Base-by-base conservation (phyloP, 2,329 filamentous ascomycete genomes). In the Diplodia intermedia region DNA sequence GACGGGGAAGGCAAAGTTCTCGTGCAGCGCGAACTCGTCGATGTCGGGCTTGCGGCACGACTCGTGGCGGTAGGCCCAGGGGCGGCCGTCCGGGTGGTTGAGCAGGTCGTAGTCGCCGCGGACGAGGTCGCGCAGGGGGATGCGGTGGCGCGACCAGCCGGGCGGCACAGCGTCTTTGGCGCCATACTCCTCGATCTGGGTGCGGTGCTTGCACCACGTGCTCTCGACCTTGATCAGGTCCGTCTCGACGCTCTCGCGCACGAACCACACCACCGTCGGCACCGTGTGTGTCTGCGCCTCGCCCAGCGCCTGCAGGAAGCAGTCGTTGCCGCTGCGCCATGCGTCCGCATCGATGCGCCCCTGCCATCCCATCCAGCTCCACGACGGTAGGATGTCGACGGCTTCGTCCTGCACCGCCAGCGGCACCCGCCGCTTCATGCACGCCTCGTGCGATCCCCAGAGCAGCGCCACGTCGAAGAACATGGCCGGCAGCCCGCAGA, bases 401-500 rank as follows among this genome's bases (percentile, higher is more conserved):
- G 43, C 38, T 31, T 63, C 60, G 29, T 62, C 57, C 11, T 62
- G 57, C 26, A 36, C 40, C 14, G 36, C n/a, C 14, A 29, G 29
- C n/a, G 60, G 60, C n/a, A 38, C 18, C n/a, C 60, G 29, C 20
- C 43, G 60, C 29, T 63, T 63, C 60, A 63, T 62, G 31, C 60
- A 63, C 14, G 60, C 47, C 31, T 63, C 60, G 8, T 63, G 60
- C n/a, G 60, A 63, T n/a, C 26, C 63, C 71, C 71, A 72, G 33
- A 71, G 63, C 20, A 72, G 60, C 9, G 68, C 68, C 2, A 67
- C 53, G 49, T 73, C 71, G 49, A 72, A 70, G 61, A 68, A 70
- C 60, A 70, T 68, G 65, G 69, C 60, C 53, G 71, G 69, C 6
- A 72, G 36, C 3, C 71, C 71, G 33, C 67, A 68, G 5, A 71